phyloP scores from a whole-genome alignment of 164 flowering plant species.

The Sedum album region DNA sequence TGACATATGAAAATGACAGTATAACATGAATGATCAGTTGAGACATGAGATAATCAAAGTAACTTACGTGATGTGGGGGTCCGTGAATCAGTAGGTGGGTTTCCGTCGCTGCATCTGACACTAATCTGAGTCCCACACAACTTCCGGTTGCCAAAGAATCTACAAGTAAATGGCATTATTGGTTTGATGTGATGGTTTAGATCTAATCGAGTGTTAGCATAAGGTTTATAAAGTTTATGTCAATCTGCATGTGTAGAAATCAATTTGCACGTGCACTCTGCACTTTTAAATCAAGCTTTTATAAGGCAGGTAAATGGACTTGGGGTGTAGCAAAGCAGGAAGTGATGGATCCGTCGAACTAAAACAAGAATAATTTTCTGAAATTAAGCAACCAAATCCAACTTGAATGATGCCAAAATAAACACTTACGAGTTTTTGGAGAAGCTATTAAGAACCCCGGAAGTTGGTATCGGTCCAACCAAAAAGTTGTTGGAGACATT shows the following conservation, averaged over 20 bases:
- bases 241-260: background rate
- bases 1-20: background rate
- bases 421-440: slow-evolving; percentile 64
- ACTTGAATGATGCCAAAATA: background rate
- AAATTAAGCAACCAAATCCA: background rate
- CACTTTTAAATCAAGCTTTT: background rate
- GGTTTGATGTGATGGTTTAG: background rate
- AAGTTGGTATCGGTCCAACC: slow-evolving; percentile 70
- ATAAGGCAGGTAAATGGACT: background rate
- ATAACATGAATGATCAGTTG: background rate
- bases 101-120: background rate
- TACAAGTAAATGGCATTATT: background rate
- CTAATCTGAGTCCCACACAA: background rate
- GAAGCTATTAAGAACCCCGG: slow-evolving; percentile 56
- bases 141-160: slow-evolving; percentile 6
- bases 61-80: slow-evolving; percentile 5
- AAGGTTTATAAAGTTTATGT: background rate
- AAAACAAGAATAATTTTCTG: background rate
- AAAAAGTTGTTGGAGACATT: slow-evolving; percentile 83
- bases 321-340: background rate
- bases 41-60: background rate
- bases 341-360: background rate
- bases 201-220: background rate
- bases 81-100: background rate
- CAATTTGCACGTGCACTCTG: background rate